Evolutionary conservation across 345 rosid species (phyloP), one percentile per base, ranked within the genome.

Genomic region (Arabis alpina): DNA sequence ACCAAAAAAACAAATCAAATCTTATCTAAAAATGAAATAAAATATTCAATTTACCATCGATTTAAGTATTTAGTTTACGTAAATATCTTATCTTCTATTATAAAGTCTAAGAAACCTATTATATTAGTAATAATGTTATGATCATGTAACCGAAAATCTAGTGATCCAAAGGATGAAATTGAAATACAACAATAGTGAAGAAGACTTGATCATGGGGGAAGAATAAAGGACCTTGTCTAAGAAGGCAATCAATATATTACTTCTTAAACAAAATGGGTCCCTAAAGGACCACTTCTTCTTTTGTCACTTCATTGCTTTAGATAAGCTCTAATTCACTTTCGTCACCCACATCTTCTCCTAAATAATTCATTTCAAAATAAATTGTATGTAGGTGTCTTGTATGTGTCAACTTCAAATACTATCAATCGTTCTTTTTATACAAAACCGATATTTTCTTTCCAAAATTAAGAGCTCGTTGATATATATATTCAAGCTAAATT

Each of bases 261-360:
- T n/a, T 72, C 64, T 54, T 64, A 24, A 34, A 12, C 1, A 19
- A 34, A 55, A 72, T 51, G 64, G 76, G 71, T 16, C 71, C 65
- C 52, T 0, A 56, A 43, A n/a, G 72, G 77, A 73, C 77, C 72
- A 73, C 61, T 73, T 73, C 44, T 56, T 49, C 40, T 41, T 56
- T 57, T 56, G 66, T 48, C 77, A 56, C 53, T 73, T 73, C 72
- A 41, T 66, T 66, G 48, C 41, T 1, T 65, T 50, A 66, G 77
- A 73, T 66, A 73, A 66, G 77, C 28, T 73, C 77, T 36, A 58
- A 58, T 73, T 73, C 77, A 65, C 40, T 65, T 65, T 73, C 66
- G 2, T 65, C 61, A 50, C 66, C 77, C 66, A 13, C 60, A 50
- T 64, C 57, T 64, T 42, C 36, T 1, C 45, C 13, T 16, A 12